Evolutionary conservation across 805 yeast species (phyloP).

Genomic region (Pichia exigua): DNA sequence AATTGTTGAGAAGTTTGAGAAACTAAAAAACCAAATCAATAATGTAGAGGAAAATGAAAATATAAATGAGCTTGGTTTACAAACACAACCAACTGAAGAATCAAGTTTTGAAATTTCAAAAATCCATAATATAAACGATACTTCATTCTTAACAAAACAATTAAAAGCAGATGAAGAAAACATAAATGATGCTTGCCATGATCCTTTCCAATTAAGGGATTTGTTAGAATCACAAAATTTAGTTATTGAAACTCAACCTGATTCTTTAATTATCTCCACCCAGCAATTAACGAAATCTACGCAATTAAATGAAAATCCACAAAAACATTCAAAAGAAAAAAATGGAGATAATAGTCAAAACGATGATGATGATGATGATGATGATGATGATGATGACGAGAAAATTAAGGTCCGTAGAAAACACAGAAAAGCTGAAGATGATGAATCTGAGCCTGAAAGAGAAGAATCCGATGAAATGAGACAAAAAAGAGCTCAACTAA

Average conservation of each 20-base stretch:
- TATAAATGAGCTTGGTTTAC: not conserved
- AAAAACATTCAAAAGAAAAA: not conserved
- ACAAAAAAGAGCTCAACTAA: slow-evolving; percentile 17
- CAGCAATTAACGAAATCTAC: slow-evolving; percentile 1
- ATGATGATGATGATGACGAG: slow-evolving; percentile 17
- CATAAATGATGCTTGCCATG: not conserved
- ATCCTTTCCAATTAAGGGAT: slow-evolving; percentile 10
- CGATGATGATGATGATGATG: slow-evolving; percentile 12
- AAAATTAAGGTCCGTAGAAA: slow-evolving; percentile 12
- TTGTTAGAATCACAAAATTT: slow-evolving; percentile 25
- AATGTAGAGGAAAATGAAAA: not conserved
- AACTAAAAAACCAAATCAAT: slow-evolving; percentile 9
- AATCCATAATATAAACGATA: not conserved
- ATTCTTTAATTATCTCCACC: slow-evolving; percentile 4
- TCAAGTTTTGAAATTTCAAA: not conserved
- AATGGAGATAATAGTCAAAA: not conserved
- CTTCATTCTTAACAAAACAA: slow-evolving; percentile 5
- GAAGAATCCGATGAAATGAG: slow-evolving; percentile 34
- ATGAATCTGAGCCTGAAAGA: slow-evolving; percentile 17
- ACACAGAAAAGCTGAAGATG: slow-evolving; percentile 21
- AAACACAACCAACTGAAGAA: not conserved
- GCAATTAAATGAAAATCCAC: not conserved
- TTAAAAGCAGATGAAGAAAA: not conserved
- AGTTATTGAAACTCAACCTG: slow-evolving; percentile 26
- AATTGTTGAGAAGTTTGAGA: slow-evolving; percentile 13